phyloP scores from a whole-genome alignment of 164 flowering plant species.

The Sextonia rubra region DNA sequence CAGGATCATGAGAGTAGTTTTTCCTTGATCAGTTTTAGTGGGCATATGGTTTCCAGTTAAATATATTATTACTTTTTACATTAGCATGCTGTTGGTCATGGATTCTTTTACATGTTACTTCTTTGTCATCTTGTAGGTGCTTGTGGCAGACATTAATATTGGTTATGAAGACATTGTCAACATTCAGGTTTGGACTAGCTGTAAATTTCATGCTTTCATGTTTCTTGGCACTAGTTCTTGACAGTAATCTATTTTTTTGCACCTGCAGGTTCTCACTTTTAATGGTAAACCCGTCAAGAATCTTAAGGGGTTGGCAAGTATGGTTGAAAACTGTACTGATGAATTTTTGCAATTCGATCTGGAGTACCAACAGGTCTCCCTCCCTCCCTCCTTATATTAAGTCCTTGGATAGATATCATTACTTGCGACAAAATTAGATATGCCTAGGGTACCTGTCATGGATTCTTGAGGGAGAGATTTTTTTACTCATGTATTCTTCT shows the following conservation, averaged over 20 bases:
- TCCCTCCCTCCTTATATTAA: conserved; percentile 6
- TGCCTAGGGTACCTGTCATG: not conserved
- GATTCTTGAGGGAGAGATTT: not conserved
- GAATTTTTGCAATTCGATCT: conserved; percentile 78
- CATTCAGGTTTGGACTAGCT: conserved; percentile 56
- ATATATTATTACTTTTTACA: no score
- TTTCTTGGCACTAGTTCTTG: not conserved
- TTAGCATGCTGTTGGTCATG: not conserved
- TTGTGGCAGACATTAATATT: conserved; percentile 84
- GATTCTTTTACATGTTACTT: not conserved
- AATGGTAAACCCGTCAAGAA: conserved; percentile 82
- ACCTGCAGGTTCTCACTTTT: conserved; percentile 62
- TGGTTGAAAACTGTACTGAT: conserved; percentile 77
- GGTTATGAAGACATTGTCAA: conserved; percentile 92
- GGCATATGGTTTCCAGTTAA: not conserved
- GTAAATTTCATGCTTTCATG: not conserved
- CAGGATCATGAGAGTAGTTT: not conserved
- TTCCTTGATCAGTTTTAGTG: not conserved
- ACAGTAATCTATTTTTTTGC: not conserved
- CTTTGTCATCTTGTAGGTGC: conserved; percentile 45
- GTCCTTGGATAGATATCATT: not conserved
- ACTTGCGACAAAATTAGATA: not conserved
- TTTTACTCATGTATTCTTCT: not conserved
- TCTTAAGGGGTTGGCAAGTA: conserved; percentile 64
- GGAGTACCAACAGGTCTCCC: conserved; percentile 77